phyloP scores from a whole-genome alignment of 2,329 filamentous ascomycete genomes.

The Colletotrichum tanaceti region DNA sequence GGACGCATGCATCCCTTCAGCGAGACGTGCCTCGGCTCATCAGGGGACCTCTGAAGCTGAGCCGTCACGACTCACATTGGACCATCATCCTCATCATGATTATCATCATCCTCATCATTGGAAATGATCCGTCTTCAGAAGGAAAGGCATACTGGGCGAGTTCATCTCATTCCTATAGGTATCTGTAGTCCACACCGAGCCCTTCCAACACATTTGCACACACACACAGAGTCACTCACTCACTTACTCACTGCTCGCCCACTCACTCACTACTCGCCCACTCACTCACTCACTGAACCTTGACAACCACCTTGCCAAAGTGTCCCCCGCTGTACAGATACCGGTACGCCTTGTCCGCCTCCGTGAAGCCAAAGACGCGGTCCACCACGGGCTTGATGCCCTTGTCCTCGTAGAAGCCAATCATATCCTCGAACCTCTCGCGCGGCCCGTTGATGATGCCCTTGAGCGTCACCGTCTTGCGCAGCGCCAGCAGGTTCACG shows the following conservation, averaged over 20 bases:
- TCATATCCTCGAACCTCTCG: conserved; percentile 66
- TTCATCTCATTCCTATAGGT: neutral
- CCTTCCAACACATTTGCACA: no score
- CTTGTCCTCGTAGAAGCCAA: conserved; percentile 57
- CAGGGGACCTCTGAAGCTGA: neutral
- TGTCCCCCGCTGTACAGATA: conserved; percentile 65
- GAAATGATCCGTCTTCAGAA: neutral
- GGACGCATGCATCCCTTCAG: neutral
- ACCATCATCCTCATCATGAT: neutral
- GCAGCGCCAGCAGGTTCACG: conserved; percentile 67
- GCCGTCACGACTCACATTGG: neutral
- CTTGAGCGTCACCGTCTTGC: conserved; percentile 60
- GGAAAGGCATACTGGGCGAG: neutral
- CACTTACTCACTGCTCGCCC: no score
- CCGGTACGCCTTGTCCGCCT: conserved; percentile 62
- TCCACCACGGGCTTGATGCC: conserved; percentile 61
- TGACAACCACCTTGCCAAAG: conserved; percentile 69
- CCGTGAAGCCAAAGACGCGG: conserved; percentile 58
- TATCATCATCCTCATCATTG: neutral
- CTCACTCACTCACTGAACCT: conserved; percentile 46
- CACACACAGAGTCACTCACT: no score
- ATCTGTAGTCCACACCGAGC: neutral
- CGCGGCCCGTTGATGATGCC: conserved; percentile 71
- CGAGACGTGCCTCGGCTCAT: conserved; percentile 33
- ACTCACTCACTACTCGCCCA: no score